These are phyloP conservation scores for Rhizophagus clarus DNA, from an alignment of 192 early-diverging fungal genomes.

Conservation along the genomic window DNA sequence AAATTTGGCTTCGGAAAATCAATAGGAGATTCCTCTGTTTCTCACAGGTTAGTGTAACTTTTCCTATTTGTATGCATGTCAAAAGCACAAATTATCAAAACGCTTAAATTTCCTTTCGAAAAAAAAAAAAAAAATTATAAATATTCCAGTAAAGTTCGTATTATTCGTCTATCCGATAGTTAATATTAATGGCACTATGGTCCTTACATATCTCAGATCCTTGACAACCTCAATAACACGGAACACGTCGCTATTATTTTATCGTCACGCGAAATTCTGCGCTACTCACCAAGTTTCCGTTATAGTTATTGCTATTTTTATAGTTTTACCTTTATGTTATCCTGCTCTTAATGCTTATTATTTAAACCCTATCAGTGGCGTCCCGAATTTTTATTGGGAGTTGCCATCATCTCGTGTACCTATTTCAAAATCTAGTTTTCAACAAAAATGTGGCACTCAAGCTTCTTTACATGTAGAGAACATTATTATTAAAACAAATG, in stretches of 20 bases:
- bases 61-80: no score
- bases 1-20: neutral
- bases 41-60: no score
- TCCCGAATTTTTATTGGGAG: conserved; percentile 42
- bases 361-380: conserved; percentile 32
- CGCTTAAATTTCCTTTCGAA: no score
- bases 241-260: conserved; percentile 45
- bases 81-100: no score
- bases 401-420: conserved; percentile 38
- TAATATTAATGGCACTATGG: neutral
- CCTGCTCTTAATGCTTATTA: conserved; percentile 50
- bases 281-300: conserved; percentile 61
- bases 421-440: neutral
- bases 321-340: conserved; percentile 60
- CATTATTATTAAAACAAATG: conserved; percentile 13
- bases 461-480: conserved; percentile 14
- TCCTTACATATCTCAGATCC: neutral
- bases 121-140: no score
- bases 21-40: no score
- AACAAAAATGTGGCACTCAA: conserved; percentile 8
- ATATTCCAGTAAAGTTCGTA: no score
- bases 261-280: conserved; percentile 64
- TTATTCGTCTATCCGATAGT: no score
- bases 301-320: conserved; percentile 52
- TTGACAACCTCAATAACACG: neutral